These are phyloP conservation scores for Didymella pomorum DNA, from an alignment of 2,329 filamentous ascomycete species.

Conservation along the genomic window DNA sequence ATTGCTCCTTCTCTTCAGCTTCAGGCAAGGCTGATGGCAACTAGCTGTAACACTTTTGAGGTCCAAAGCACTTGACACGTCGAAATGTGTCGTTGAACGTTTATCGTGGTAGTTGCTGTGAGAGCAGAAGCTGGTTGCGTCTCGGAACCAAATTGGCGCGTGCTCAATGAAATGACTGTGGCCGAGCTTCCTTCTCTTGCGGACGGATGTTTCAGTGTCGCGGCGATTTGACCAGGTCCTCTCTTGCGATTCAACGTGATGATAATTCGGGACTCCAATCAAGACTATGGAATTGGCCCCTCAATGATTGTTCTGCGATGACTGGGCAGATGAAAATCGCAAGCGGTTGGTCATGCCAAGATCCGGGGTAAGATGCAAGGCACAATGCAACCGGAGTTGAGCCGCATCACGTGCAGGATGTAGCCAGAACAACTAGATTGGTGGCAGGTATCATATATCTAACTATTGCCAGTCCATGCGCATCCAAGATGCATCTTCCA, in stretches of 20 bases:
- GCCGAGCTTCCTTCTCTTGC: constrained; percentile 1
- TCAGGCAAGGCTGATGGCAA: neutral
- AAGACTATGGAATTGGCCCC: neutral
- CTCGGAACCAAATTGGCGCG: neutral
- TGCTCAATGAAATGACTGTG: constrained; percentile 7
- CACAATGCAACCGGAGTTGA: constrained; percentile 22
- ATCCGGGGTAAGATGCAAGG: constrained; percentile 32
- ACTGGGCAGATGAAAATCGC: constrained; percentile 30
- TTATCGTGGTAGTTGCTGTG: neutral
- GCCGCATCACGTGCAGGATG: constrained; percentile 24
- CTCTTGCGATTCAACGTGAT: neutral
- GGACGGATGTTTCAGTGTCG: neutral
- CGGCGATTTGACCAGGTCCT: neutral
- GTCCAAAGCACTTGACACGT: neutral
- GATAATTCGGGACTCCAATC: neutral
- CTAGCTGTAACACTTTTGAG: too few species aligned
- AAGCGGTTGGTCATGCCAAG: constrained; percentile 31
- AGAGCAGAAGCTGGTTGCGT: neutral
- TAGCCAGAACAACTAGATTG: neutral
- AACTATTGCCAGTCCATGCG: neutral
- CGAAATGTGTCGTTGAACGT: neutral
- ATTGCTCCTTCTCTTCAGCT: constrained; percentile 1
- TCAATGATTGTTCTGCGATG: constrained; percentile 21
- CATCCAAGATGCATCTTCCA: neutral
- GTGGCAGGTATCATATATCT: constrained; percentile 1